These are phyloP conservation scores for Hyaloscypha variabilis DNA, from an alignment of 495 filamentous ascomycete genomes.

Conservation along the genomic window DNA sequence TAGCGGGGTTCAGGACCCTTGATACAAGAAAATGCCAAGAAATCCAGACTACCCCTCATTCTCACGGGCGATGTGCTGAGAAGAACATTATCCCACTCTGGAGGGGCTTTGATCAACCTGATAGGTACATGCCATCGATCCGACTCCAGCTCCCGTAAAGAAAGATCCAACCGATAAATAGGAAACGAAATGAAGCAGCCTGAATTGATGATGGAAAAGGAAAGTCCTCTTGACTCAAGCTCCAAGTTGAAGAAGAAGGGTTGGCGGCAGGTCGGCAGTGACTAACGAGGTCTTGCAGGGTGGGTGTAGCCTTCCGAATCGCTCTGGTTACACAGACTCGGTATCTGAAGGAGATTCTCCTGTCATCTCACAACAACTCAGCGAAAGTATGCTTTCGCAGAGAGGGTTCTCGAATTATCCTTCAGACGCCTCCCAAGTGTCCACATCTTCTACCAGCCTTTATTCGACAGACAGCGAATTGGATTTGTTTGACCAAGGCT, in stretches of 20 bases:
- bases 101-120: too few species aligned
- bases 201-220: not conserved
- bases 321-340: constrained; percentile 1
- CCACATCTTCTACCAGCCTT: not conserved
- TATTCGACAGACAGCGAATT: not conserved
- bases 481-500: not conserved
- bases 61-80: not conserved
- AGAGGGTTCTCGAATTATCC: not conserved
- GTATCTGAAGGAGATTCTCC: not conserved
- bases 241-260: not conserved
- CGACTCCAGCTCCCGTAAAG: too few species aligned
- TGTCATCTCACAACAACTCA: not conserved
- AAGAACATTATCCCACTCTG: not conserved
- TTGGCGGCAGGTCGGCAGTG: too few species aligned
- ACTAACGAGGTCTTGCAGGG: constrained; percentile 1
- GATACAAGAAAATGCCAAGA: not conserved
- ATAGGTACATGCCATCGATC: too few species aligned
- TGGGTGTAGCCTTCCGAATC: not conserved
- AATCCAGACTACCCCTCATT: not conserved
- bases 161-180: too few species aligned
- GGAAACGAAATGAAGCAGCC: not conserved
- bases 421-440: not conserved
- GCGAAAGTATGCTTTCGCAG: not conserved
- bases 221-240: not conserved
- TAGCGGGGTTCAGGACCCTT: not conserved